These are phyloP conservation scores for Yarrowia phangngaensis DNA, from an alignment of 805 yeast species.

Conservation along the genomic window DNA sequence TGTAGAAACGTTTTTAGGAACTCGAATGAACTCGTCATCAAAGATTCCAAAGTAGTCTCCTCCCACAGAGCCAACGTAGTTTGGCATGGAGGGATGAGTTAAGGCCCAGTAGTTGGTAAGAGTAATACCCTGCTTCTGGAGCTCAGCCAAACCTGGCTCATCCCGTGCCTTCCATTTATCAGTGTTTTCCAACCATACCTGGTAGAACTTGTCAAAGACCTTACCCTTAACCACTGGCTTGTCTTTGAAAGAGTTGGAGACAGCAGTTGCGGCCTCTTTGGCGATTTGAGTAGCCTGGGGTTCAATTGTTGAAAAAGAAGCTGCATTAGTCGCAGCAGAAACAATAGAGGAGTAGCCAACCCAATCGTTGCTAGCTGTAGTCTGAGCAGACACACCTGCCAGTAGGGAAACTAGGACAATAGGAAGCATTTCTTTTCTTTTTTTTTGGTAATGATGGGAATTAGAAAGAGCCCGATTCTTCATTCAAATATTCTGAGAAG, in stretches of 20 bases:
- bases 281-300: conserved; percentile 40
- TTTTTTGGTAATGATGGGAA: no score
- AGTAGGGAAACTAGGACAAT: conserved; percentile 6
- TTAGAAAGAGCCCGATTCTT: no score
- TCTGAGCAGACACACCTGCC: conserved; percentile 20
- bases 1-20: conserved; percentile 49
- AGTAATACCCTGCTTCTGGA: conserved; percentile 46
- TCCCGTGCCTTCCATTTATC: conserved; percentile 50
- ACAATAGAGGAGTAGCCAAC: conserved; percentile 13
- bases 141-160: conserved; percentile 44
- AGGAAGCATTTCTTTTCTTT: conserved; percentile 4
- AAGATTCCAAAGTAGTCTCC: conserved; percentile 52
- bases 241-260: conserved; percentile 34
- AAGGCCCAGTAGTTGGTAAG: conserved; percentile 52
- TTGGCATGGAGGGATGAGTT: conserved; percentile 55
- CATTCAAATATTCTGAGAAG: no score
- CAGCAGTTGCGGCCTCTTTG: conserved; percentile 39
- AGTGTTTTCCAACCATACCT: conserved; percentile 53
- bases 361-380: conserved; percentile 25
- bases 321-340: conserved; percentile 7
- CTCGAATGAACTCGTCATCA: conserved; percentile 46
- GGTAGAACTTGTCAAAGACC: conserved; percentile 44
- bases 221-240: conserved; percentile 43
- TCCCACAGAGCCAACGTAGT: conserved; percentile 49
- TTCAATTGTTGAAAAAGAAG: conserved; percentile 19